Percentiles rank a stretch among this genome's conserved stretches.
phyloP scores from a whole-genome alignment of 306 rosid species.

The Vigna mungo region DNA sequence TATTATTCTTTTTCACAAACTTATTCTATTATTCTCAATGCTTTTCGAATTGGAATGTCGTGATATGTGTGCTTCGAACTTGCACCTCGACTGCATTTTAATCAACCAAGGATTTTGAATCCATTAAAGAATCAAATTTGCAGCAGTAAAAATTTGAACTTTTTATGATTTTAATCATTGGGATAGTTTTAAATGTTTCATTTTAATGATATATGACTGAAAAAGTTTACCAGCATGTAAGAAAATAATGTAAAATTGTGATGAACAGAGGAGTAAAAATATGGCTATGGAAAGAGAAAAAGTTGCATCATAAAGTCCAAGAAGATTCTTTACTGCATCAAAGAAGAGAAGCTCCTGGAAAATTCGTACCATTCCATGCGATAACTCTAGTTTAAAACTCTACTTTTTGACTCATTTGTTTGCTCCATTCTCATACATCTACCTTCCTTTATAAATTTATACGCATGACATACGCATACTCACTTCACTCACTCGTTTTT shows the following conservation, averaged over 20 bases:
- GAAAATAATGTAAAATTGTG: too few relatives aligned
- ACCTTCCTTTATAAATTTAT: background rate
- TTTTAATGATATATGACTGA: too few relatives aligned
- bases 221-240: too few relatives aligned
- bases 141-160: too few relatives aligned
- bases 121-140: background rate
- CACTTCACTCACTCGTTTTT: background rate
- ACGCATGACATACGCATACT: background rate
- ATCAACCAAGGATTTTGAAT: background rate
- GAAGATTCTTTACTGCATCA: conserved; percentile 10
- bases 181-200: too few relatives aligned
- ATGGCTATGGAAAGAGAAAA: background rate
- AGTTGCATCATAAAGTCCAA: conserved; percentile 19
- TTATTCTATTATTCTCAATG: background rate
- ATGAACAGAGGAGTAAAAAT: too few relatives aligned
- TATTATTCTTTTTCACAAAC: background rate
- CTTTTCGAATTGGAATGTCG: background rate
- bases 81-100: background rate
- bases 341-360: background rate
- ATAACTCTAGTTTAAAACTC: background rate
- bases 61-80: background rate
- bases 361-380: background rate
- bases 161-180: too few relatives aligned
- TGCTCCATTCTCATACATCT: too few relatives aligned
- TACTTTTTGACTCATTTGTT: background rate